Evolutionary conservation across 345 rosid species (phyloP), one percentile per base, ranked within the genome.

Genomic region (Eucalyptus rudis): DNA sequence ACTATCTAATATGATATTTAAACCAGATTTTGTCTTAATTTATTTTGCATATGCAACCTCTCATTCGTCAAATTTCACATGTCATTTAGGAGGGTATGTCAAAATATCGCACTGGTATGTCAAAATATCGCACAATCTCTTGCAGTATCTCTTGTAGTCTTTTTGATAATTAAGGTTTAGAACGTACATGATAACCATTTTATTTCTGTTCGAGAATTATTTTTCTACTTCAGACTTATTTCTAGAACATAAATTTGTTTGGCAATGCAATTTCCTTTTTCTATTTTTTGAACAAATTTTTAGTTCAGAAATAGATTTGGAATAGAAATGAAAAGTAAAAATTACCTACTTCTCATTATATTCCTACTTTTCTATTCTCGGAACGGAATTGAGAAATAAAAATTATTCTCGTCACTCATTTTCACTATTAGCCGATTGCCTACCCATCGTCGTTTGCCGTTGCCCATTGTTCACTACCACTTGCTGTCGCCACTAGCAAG

Each of bases 341-440:
- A 13, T 2, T 49, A 13, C 5, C 6, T 49, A 4, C 5, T 49
- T 3, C 49, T 33, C 36, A 33, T 33, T 33, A 2, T 33, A 3
- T 33, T 33, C 36, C 36, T 49, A 49, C 0, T 49, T 51, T 4
- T 51, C 20, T 16, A 6, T 16, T 51, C 8, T 0, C 2, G 1
- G 0, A 51, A 51, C 1, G 0, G 0, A 51, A 51, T 3, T 51
- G 22, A 51, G 4, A 6, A 51, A 51, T 51, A 6, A 51, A 51
- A 51, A 51, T 51, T 51, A 0, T 16, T 16, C 0, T 51, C 8
- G 1, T 51, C 1, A 0, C 20, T 51, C 0, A 51, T 51, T 8
- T 51, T 51, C 1, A 0, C 20, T 51, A 16, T 51, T 51, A 51
- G 54, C 0, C 0, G 1, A 0, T 0, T 15, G 0, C 19, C 52